Evolutionary conservation across 352 stramenopile species (phyloP).

Genomic region (Phytophthora gonapodyides): DNA sequence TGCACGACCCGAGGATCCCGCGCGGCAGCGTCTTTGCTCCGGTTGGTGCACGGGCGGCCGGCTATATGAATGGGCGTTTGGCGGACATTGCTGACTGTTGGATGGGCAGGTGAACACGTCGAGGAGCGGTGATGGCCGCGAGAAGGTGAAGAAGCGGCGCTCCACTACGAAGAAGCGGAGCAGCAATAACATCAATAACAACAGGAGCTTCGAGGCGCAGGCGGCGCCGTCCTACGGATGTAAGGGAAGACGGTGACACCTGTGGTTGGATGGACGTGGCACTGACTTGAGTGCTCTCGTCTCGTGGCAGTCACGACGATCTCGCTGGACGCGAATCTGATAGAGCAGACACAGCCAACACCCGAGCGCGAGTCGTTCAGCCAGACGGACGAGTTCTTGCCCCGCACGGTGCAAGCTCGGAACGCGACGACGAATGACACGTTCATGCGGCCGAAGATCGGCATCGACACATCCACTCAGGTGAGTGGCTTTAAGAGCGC

Average conservation of each 20-base stretch:
- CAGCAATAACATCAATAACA: constrained; percentile 28
- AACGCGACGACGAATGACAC: constrained; percentile 48
- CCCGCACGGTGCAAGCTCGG: constrained; percentile 39
- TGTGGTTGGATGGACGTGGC: not conserved
- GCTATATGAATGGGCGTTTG: not conserved
- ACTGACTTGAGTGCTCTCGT: constrained; percentile 1
- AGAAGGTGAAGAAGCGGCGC: constrained; percentile 47
- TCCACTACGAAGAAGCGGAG: constrained; percentile 29
- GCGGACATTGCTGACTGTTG: not conserved
- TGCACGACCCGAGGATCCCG: constrained; percentile 71
- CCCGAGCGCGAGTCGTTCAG: constrained; percentile 52
- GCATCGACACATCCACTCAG: constrained; percentile 76
- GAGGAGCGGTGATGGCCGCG: constrained; percentile 24
- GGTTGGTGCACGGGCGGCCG: constrained; percentile 28
- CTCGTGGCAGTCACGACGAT: constrained; percentile 49
- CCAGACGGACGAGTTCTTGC: constrained; percentile 73
- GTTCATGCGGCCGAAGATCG: constrained; percentile 72
- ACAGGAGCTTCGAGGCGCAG: constrained; percentile 38
- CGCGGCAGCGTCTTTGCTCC: constrained; percentile 68
- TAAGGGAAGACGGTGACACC: constrained; percentile 16
- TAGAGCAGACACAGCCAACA: constrained; percentile 53
- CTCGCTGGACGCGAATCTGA: constrained; percentile 61
- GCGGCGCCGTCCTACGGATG: constrained; percentile 41
- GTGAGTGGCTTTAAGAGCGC: constrained; percentile 17
- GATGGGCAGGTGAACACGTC: constrained; percentile 15